Conservation (phyloP, 1,139 yeast genomes). For the Hyphopichia wangnamkhiaoensis region DNA sequence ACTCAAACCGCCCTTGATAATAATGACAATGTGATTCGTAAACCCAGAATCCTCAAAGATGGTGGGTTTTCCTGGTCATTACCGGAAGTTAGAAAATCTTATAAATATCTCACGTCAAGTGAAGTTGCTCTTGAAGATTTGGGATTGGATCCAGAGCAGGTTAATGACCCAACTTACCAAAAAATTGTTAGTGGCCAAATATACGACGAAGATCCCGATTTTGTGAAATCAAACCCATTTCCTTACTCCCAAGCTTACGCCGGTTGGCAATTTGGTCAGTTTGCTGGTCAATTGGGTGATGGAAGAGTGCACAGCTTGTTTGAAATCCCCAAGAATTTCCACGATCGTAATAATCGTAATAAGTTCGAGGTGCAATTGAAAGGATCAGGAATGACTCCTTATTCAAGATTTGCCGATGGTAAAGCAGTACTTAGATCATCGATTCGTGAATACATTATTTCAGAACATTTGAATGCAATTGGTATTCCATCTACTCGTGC, state of each 20-base stretch:
- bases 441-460: constrained; percentile 81
- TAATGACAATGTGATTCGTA: constrained; percentile 33
- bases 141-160: constrained; percentile 47
- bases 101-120: constrained; percentile 60
- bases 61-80: constrained; percentile 74
- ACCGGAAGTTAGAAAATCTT: constrained; percentile 62
- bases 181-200: constrained; percentile 65
- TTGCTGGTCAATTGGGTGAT: constrained; percentile 97
- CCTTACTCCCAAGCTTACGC: constrained; percentile 94
- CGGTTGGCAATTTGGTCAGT: constrained; percentile 94
- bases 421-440: constrained; percentile 89
- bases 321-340: constrained; percentile 49
- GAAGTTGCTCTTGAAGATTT: constrained; percentile 61
- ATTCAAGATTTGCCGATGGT: constrained; percentile 93
- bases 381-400: constrained; percentile 87
- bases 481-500: constrained; percentile 91
- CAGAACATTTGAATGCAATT: constrained; percentile 77
- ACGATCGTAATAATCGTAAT: constrained; percentile 22
- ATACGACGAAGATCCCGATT: constrained; percentile 23
- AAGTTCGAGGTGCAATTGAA: constrained; percentile 76
- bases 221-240: constrained; percentile 46
- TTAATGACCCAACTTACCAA: constrained; percentile 46
- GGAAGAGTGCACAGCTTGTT: constrained; percentile 87
- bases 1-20: constrained; percentile 49
- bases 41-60: constrained; percentile 59